These are phyloP conservation scores for Nakaseomyces delphensis DNA, from an alignment of 1,139 yeast genomes.

Conservation along the genomic window DNA sequence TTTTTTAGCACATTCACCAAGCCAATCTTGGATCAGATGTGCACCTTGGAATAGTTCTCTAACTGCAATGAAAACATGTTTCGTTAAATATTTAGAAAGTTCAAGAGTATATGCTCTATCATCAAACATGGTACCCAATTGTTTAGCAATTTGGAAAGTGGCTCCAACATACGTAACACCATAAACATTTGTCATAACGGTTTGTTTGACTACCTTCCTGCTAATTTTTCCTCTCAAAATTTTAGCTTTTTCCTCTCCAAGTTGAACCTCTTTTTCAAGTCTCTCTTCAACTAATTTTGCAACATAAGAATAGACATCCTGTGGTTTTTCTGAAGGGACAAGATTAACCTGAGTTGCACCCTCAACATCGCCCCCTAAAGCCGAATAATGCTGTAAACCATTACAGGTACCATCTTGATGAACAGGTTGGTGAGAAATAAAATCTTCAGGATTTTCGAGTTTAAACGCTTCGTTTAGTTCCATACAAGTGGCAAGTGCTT, in stretches of 20 bases:
- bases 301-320: constrained; percentile 83
- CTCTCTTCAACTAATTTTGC: constrained; percentile 56
- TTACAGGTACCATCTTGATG: constrained; percentile 98
- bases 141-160: constrained; percentile 71
- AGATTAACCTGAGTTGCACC: constrained; percentile 92
- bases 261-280: constrained; percentile 52
- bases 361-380: constrained; percentile 89
- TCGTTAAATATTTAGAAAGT: constrained; percentile 61
- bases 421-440: constrained; percentile 73
- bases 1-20: constrained; percentile 74
- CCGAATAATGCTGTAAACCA: constrained; percentile 96
- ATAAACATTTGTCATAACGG: constrained; percentile 97
- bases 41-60: constrained; percentile 87
- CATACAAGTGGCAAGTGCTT: constrained; percentile 75
- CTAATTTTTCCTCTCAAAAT: constrained; percentile 50
- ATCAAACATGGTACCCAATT: constrained; percentile 41
- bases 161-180: constrained; percentile 97
- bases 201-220: constrained; percentile 88
- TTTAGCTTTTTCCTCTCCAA: constrained; percentile 38
- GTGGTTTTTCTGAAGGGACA: constrained; percentile 74
- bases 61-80: constrained; percentile 72
- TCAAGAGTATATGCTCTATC: constrained; percentile 32
- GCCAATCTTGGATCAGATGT: constrained; percentile 93
- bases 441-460: constrained; percentile 65
- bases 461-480: constrained; percentile 69